Evolutionary conservation across 2,329 filamentous ascomycete genomes (phyloP).

Genomic region (Alternaria triticina): DNA sequence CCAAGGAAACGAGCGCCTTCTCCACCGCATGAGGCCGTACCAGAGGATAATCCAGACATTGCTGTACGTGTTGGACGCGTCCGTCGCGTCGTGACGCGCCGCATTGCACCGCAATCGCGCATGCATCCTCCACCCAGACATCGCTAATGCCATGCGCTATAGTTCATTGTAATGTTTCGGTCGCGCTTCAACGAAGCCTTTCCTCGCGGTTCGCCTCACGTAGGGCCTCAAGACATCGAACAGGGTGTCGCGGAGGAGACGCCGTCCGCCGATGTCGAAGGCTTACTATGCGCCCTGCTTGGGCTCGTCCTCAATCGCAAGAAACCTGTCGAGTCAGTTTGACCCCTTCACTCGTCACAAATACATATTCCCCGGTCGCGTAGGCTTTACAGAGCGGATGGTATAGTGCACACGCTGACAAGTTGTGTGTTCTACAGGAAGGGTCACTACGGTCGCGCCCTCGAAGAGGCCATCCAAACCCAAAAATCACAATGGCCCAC

Average conservation of each 20-base stretch:
- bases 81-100: slow-evolving; percentile 46
- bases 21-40: slow-evolving; percentile 85
- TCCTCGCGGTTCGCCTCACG: slow-evolving; percentile 83
- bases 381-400: slow-evolving; percentile 1
- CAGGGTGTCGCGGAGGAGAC: slow-evolving; percentile 77
- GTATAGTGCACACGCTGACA: slow-evolving; percentile 37
- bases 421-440: slow-evolving; percentile 62
- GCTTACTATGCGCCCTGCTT: slow-evolving; percentile 86
- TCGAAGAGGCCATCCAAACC: slow-evolving; percentile 88
- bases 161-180: slow-evolving; percentile 99
- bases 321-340: slow-evolving; percentile 93
- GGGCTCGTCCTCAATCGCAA: slow-evolving; percentile 93
- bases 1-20: slow-evolving; percentile 82
- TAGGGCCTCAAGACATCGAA: slow-evolving; percentile 95
- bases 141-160: slow-evolving; percentile 39
- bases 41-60: slow-evolving; percentile 91
- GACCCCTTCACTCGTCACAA: slow-evolving; percentile 20
- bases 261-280: slow-evolving; percentile 85
- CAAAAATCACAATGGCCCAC: slow-evolving; percentile 89
- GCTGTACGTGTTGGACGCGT: slow-evolving; percentile 71
- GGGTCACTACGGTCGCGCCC: slow-evolving; percentile 88
- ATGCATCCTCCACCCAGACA: slow-evolving; percentile 30
- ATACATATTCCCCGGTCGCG: slow-evolving; percentile 29
- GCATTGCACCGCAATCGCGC: slow-evolving; percentile 23
- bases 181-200: slow-evolving; percentile 91